Evolutionary conservation across 2,329 filamentous ascomycete species (phyloP).

Genomic region (Huntiella moniliformis): DNA sequence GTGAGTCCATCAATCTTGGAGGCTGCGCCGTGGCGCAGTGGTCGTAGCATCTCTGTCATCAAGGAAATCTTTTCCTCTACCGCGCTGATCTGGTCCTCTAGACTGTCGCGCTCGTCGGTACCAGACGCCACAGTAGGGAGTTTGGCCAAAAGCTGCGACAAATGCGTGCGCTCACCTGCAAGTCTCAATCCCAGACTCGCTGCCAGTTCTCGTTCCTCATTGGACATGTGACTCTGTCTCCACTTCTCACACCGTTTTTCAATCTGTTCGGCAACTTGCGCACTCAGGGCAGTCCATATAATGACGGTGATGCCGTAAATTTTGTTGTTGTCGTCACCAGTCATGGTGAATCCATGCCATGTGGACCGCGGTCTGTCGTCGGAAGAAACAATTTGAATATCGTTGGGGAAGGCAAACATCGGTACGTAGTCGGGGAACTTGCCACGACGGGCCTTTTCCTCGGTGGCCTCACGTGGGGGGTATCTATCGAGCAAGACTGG

Average conservation of each 20-base stretch:
- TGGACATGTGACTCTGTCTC: constrained; percentile 76
- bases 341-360: constrained; percentile 99
- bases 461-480: constrained; percentile 61
- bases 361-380: constrained; percentile 89
- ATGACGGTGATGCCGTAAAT: constrained; percentile 83
- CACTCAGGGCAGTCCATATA: constrained; percentile 76
- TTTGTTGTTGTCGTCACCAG: constrained; percentile 75
- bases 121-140: constrained; percentile 67
- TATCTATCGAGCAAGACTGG: constrained; percentile 92
- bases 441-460: constrained; percentile 63
- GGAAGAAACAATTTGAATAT: constrained; percentile 89
- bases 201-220: constrained; percentile 77
- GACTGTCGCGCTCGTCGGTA: constrained; percentile 56
- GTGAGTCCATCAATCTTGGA: constrained; percentile 95
- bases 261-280: constrained; percentile 64
- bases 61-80: constrained; percentile 94
- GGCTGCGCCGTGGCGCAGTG: constrained; percentile 80
- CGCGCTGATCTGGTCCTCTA: constrained; percentile 87
- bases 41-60: constrained; percentile 90
- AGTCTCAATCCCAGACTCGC: constrained; percentile 78
- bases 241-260: constrained; percentile 67
- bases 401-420: constrained; percentile 98
- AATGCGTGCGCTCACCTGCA: constrained; percentile 68
- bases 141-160: constrained; percentile 72
- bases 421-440: constrained; percentile 93